Evolutionary conservation across 805 yeast genomes (phyloP), one percentile per base, ranked within the genome.

Genomic region (Cyberlindnera suaveolens): DNA sequence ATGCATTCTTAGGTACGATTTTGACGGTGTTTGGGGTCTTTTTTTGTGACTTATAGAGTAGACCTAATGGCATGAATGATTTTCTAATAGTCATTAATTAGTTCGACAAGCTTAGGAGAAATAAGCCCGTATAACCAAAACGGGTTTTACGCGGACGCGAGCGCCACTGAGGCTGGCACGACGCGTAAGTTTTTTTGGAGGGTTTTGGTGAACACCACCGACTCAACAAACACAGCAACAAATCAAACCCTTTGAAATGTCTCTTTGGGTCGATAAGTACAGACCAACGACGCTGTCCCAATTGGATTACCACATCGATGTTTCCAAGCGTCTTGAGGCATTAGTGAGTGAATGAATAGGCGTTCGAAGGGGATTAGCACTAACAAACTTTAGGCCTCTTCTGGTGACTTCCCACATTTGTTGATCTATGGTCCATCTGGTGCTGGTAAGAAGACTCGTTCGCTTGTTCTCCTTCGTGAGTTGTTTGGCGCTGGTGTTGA

Each of bases 221-320:
- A 17, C 4, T 13, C 14, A 18, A 18, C 13, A n/a, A 18, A n/a
- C 17, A 30, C 15, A n/a, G 32, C 19, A 19, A 26, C 13, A 19
- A 15, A 39, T 3, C 16, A 16, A 27, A n/a, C 29, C 29, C 15
- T 14, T 26, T 17, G 38, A 31, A 3, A 90, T 90, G 96, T 84
- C 96, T 6, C 74, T 93, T 62, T 93, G 99, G 99, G 96, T 95
- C 7, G 98, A 93, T 63, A 88, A 89, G 52, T 81, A 89, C 63
- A 76, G 97, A 51, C 99, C 99, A 7, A 77, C 69, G 47, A 67
- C 71, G 1, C 69, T 93, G 39, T 75, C 71, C 2, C 72, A 70
- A 20, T 69, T 93, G 37, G 78, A 81, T 41, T 90, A 75, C 60
- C 95, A 89, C 57, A 64, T 63, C 0, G 74, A 72, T 4, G 75